Base-by-base conservation (phyloP, 2,329 filamentous ascomycete species). In the Alternaria alternata region DNA sequence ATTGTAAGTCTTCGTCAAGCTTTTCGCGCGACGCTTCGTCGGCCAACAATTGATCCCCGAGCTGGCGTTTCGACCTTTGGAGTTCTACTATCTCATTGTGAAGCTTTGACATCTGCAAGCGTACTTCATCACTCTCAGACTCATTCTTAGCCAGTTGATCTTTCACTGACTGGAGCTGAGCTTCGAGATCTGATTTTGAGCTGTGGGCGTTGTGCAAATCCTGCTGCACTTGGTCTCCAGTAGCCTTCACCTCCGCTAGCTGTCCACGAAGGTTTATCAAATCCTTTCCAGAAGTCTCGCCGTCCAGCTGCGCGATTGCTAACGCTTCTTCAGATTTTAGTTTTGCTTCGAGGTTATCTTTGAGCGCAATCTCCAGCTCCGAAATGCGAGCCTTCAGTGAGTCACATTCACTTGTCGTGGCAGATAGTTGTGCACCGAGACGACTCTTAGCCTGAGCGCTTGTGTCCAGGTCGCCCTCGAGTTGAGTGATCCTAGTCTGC, bases 1-100 rank as follows among this genome's bases (percentile, higher is more conserved):
- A 60, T n/a, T 54, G 47, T 9, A 72, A 39, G 1, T 69, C 62
- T 8, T 59, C 51, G 22, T 66, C 38, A 14, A 74, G 66, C 24
- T 65, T 56, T 41, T 42, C 48, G 30, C 68, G 53, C 36, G 65
- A 65, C 18, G 53, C 52, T 34, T 70, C 60, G 6, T 70, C 44
- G 3, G 54, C 51, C 7, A 51, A 42, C 6, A 75, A 57, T 22
- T 57, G 54, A n/a, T 69, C 58, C 26, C 72, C 64, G 32, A 67
- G 59, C 7, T 69, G 61, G 12, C 52, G 32, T 51, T 73, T 76
- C 12, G 66, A 65, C 6, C 63, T 57, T 53, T 62, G 59, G 9
- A 63, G 36, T 16, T 47, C 41, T 2, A 26, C 42, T 9, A 69
- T 52, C n/a, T 73, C 63, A 34, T 44, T 58, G 46, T 71, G 64